phyloP scores from a whole-genome alignment of 2,329 filamentous ascomycete genomes.

The Mycosphaerella sp. region DNA sequence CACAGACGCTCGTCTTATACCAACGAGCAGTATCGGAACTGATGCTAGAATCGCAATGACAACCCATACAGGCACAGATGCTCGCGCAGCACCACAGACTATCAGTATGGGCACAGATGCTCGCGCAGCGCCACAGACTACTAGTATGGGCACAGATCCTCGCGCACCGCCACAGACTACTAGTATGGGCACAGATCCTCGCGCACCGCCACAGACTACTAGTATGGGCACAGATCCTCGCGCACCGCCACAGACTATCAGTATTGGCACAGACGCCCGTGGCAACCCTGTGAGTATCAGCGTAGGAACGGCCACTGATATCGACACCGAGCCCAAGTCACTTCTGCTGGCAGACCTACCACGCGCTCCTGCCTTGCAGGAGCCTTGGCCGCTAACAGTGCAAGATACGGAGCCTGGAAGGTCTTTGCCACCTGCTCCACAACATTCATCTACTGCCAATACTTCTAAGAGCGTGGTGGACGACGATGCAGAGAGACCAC shows the following conservation, averaged over 20 bases:
- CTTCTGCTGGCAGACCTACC: conserved; percentile 9
- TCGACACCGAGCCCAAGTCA: conserved; percentile 5
- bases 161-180: too few species aligned
- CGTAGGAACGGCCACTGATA: conserved; percentile 9
- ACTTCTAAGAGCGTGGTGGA: conserved; percentile 7
- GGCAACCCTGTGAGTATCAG: conserved; percentile 7
- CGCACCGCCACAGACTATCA: conserved; percentile 4
- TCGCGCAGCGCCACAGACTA: too few species aligned
- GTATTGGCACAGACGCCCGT: conserved; percentile 16
- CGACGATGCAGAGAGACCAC: conserved; percentile 11
- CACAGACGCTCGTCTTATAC: conserved; percentile 14
- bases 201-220: too few species aligned
- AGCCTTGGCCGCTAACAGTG: conserved; percentile 36
- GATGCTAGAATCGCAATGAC: conserved; percentile 10
- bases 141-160: too few species aligned
- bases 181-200: too few species aligned
- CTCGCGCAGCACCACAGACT: too few species aligned
- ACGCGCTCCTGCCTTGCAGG: conserved; percentile 7
- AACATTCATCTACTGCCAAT: neutral
- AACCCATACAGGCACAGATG: conserved; percentile 9
- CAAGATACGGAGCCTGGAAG: conserved; percentile 34
- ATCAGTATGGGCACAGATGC: too few species aligned
- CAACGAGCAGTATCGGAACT: conserved; percentile 12
- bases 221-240: conserved; percentile 6
- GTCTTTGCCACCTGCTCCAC: conserved; percentile 10